Evolutionary conservation across 2,329 filamentous ascomycete species (phyloP).

Genomic region (Fusarium brachygibbosum): DNA sequence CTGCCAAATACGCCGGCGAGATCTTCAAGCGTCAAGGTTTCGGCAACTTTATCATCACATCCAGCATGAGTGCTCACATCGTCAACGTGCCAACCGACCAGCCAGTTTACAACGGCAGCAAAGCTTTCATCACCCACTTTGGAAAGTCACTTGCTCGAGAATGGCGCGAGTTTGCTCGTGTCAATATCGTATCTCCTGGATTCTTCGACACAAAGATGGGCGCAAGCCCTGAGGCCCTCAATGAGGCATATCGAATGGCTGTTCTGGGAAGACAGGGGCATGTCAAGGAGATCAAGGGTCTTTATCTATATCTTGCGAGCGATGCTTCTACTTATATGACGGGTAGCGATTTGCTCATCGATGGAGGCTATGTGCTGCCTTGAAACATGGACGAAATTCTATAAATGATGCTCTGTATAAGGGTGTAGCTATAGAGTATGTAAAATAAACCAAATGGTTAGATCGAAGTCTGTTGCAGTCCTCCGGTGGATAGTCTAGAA

Average conservation of each 20-base stretch:
- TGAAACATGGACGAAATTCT: neutral
- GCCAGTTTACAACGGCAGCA: slow-evolving; percentile 68
- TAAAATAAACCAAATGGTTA: too few relatives aligned
- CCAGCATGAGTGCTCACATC: slow-evolving; percentile 62
- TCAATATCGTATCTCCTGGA: slow-evolving; percentile 63
- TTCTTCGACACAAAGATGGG: slow-evolving; percentile 69
- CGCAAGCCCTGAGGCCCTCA: slow-evolving; percentile 57
- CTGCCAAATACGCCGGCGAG: slow-evolving; percentile 59
- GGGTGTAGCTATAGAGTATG: too few relatives aligned
- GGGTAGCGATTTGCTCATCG: slow-evolving; percentile 35
- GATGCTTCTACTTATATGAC: slow-evolving; percentile 55
- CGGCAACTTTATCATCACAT: slow-evolving; percentile 66
- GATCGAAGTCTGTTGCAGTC: too few relatives aligned
- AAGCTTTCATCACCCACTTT: slow-evolving; percentile 67
- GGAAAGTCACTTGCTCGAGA: slow-evolving; percentile 67
- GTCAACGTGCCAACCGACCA: slow-evolving; percentile 66
- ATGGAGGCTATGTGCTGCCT: slow-evolving; percentile 37
- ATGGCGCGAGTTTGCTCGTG: slow-evolving; percentile 68
- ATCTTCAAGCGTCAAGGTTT: slow-evolving; percentile 59
- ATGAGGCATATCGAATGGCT: slow-evolving; percentile 65
- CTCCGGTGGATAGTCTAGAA: too few relatives aligned
- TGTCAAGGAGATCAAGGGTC: slow-evolving; percentile 74
- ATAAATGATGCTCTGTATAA: neutral
- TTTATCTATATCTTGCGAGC: slow-evolving; percentile 67
- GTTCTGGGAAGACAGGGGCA: slow-evolving; percentile 69